phyloP scores from a whole-genome alignment of 805 yeast genomes.

The Candida silvatica region DNA sequence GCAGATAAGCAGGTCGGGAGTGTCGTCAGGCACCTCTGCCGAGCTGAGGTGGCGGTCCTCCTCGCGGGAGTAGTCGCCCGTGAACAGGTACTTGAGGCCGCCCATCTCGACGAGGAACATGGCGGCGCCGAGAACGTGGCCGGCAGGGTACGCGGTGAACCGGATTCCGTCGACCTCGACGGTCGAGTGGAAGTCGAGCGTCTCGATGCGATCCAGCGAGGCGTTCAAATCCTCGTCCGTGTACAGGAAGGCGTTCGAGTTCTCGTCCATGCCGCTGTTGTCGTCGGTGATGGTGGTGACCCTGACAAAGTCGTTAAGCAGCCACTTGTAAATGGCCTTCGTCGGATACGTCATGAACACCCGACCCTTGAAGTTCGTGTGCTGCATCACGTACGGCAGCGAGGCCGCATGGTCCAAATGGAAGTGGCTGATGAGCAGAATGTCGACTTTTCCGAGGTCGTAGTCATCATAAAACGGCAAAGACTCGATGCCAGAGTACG shows the following conservation, averaged over 20 bases:
- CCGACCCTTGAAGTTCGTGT: conserved; percentile 87
- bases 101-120: conserved; percentile 96
- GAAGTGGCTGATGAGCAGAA: conserved; percentile 85
- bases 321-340: conserved; percentile 95
- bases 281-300: conserved; percentile 59
- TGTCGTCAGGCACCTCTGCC: conserved; percentile 85
- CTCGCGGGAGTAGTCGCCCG: conserved; percentile 96
- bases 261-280: conserved; percentile 34
- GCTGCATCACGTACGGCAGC: conserved; percentile 95
- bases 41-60: conserved; percentile 90
- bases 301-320: conserved; percentile 85
- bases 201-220: conserved; percentile 85
- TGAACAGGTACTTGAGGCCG: conserved; percentile 78
- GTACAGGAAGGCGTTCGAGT: conserved; percentile 42
- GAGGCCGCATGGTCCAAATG: conserved; percentile 98
- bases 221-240: conserved; percentile 85
- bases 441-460: conserved; percentile 80
- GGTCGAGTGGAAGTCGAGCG: conserved; percentile 93
- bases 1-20: conserved; percentile 85
- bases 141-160: conserved; percentile 98
- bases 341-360: conserved; percentile 99
- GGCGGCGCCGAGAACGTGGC: conserved; percentile 99
- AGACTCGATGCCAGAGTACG: conserved; percentile 79
- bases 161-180: conserved; percentile 89
- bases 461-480: conserved; percentile 94